Evolutionary conservation across 2,329 filamentous ascomycete genomes (phyloP).

Genomic region (Arthrobotrys sphaeroides): DNA sequence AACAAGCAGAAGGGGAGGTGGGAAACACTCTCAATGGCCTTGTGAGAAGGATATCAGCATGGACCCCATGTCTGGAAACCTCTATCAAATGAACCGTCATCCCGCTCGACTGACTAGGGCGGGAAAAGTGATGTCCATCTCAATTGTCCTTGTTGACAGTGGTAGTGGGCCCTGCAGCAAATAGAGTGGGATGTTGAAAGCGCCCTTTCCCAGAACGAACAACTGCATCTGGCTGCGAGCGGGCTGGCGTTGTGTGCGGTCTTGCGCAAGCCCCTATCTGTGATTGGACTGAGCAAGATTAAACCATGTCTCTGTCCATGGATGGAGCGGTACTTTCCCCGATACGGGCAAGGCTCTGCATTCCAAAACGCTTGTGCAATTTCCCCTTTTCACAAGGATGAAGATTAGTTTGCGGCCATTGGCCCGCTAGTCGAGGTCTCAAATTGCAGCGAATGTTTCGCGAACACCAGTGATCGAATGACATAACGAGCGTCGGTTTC

Average conservation of each 20-base stretch:
- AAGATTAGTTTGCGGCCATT: slow-evolving; percentile 33
- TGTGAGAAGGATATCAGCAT: slow-evolving; percentile 33
- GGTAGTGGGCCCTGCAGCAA: slow-evolving; percentile 48
- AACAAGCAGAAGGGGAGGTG: slow-evolving; percentile 27
- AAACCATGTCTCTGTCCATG: slow-evolving; percentile 40
- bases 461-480: slow-evolving; percentile 26
- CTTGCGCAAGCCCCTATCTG: slow-evolving; percentile 51
- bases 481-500: slow-evolving; percentile 20
- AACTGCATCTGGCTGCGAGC: slow-evolving; percentile 26
- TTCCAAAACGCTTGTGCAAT: slow-evolving; percentile 50
- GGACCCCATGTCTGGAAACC: slow-evolving; percentile 41
- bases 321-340: slow-evolving; percentile 30
- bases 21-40: slow-evolving; percentile 42
- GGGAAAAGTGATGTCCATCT: slow-evolving; percentile 47
- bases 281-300: slow-evolving; percentile 49
- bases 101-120: slow-evolving; percentile 47
- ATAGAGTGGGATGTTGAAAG: slow-evolving; percentile 42
- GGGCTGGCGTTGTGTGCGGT: slow-evolving; percentile 28
- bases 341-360: slow-evolving; percentile 51
- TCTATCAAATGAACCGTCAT: slow-evolving; percentile 54
- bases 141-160: slow-evolving; percentile 32
- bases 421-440: slow-evolving; percentile 50
- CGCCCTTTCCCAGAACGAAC: slow-evolving; percentile 18
- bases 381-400: slow-evolving; percentile 49
- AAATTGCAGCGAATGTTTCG: slow-evolving; percentile 45